These are phyloP conservation scores for Porcisia deanei DNA, from an alignment of 208 protist genomes.

Conservation along the genomic window DNA sequence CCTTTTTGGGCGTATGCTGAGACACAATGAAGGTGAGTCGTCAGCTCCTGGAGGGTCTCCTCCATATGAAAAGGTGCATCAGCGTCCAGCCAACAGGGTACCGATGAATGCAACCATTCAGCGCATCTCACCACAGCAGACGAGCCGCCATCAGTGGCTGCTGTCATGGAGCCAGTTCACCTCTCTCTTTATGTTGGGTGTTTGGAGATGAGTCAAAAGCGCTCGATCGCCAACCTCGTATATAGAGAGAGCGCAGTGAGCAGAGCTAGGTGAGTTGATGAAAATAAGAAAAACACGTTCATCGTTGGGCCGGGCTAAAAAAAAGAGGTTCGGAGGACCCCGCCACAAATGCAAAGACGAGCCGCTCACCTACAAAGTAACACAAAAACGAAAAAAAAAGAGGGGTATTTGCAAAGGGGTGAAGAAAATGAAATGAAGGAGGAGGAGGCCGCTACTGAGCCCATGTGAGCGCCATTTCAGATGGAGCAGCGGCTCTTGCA, in stretches of 20 bases:
- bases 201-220: neutral
- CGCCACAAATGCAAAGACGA: too few species aligned
- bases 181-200: neutral
- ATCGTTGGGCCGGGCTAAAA: neutral
- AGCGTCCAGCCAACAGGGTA: slow-evolving; percentile 10
- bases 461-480: neutral
- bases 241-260: neutral
- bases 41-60: neutral
- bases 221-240: neutral
- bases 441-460: neutral
- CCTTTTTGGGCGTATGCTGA: neutral
- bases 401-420: neutral
- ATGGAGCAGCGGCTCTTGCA: neutral
- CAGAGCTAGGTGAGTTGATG: neutral
- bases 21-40: neutral
- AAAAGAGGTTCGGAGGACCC: neutral
- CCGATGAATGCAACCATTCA: slow-evolving; percentile 5
- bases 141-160: neutral
- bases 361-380: neutral
- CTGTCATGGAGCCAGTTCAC: neutral
- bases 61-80: neutral
- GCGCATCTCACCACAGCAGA: slow-evolving; percentile 3
- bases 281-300: neutral
- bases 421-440: neutral
- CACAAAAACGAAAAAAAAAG: neutral